Conservation (phyloP, 352 stramenopile genomes). For the Poterioochromonas sp. region DNA sequence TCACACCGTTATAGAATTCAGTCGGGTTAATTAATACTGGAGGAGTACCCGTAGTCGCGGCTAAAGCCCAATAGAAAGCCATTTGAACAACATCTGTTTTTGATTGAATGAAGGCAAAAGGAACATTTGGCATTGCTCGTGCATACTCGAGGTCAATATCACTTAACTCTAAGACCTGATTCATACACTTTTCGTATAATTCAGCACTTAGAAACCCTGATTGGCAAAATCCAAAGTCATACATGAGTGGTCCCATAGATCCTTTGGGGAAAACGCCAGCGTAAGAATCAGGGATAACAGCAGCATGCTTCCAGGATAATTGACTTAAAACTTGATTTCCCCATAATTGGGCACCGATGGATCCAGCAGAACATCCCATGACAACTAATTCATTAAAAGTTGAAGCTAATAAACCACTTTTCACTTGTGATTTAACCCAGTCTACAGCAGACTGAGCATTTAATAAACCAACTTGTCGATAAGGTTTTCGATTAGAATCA, state of each 20-base stretch:
- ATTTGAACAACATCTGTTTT: slow-evolving; percentile 40
- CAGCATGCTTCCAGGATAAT: slow-evolving; percentile 24
- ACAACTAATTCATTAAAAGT: slow-evolving; percentile 38
- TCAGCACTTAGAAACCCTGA: slow-evolving; percentile 3
- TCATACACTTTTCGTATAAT: slow-evolving; percentile 16
- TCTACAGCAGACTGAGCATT: slow-evolving; percentile 37
- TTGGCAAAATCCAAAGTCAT: slow-evolving; percentile 33
- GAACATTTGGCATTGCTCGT: background rate
- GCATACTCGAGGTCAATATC: slow-evolving; percentile 19
- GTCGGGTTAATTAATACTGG: slow-evolving; percentile 22
- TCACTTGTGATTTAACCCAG: slow-evolving; percentile 36
- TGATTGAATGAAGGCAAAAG: slow-evolving; percentile 22
- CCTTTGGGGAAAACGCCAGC: slow-evolving; percentile 38
- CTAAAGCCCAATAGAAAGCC: slow-evolving; percentile 39
- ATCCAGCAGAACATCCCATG: slow-evolving; percentile 37
- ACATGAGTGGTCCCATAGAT: slow-evolving; percentile 30
- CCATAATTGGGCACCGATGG: slow-evolving; percentile 39
- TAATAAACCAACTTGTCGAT: slow-evolving; percentile 25
- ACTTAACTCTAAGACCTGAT: slow-evolving; percentile 33
- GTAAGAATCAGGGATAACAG: slow-evolving; percentile 39
- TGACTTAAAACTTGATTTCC: slow-evolving; percentile 14
- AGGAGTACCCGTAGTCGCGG: slow-evolving; percentile 12
- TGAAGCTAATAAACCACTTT: background rate
- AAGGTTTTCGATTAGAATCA: background rate
- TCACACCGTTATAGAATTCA: slow-evolving; percentile 34